phyloP scores from a whole-genome alignment of 2,329 filamentous ascomycete genomes.

The Monosporascus sp. region DNA sequence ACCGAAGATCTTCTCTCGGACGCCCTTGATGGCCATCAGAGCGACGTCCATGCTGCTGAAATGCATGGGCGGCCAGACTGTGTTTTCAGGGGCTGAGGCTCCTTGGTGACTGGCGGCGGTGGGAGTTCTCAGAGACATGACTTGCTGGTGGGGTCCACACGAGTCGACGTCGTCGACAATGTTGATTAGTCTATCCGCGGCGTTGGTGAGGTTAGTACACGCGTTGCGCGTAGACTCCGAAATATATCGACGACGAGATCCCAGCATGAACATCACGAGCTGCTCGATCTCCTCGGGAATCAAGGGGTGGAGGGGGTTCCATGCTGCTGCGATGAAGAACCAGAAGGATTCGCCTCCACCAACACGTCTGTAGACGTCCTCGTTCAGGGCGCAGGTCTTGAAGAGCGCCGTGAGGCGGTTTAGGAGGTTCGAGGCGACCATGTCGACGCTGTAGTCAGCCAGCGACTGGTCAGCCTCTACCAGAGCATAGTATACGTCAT shows the following conservation, averaged over 20 bases:
- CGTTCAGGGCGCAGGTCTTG: constrained; percentile 1
- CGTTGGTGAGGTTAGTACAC: background rate
- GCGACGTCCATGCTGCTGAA: constrained; percentile 8
- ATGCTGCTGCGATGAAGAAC: constrained; percentile 11
- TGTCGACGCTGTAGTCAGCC: background rate
- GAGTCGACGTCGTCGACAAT: constrained; percentile 3
- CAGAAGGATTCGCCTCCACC: constrained; percentile 10
- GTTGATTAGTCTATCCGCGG: constrained; percentile 5
- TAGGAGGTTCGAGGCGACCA: background rate
- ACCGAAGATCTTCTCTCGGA: constrained; percentile 10
- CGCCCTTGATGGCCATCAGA: constrained; percentile 5
- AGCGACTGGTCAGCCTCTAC: background rate
- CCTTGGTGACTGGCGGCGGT: background rate
- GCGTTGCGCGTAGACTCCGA: background rate
- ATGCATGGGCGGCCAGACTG: constrained; percentile 9
- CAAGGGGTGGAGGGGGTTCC: constrained; percentile 7
- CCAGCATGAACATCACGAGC: constrained; percentile 5
- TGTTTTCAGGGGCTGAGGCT: background rate
- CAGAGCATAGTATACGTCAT: background rate
- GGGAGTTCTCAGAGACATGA: background rate
- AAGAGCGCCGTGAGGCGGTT: constrained; percentile 1
- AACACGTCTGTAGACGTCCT: constrained; percentile 13
- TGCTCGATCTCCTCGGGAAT: constrained; percentile 1
- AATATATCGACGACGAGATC: constrained; percentile 7
- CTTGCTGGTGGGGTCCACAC: background rate